Conservation (phyloP, 495 filamentous ascomycete genomes). For the Podospora pseudocomata region DNA sequence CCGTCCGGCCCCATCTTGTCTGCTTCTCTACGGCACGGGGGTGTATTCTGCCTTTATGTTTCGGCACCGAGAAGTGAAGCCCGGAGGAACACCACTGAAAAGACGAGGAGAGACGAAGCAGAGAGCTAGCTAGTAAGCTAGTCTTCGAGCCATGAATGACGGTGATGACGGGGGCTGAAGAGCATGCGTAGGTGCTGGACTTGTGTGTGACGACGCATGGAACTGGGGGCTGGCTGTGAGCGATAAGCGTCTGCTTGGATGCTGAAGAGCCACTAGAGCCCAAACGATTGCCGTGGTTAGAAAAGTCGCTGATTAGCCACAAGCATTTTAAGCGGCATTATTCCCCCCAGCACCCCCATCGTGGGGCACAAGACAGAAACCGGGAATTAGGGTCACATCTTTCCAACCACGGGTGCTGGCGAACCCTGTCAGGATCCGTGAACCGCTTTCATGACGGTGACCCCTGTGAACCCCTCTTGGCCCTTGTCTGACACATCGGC, state of each 20-base stretch:
- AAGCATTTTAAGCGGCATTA: constrained; percentile 26
- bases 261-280: background rate
- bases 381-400: constrained; percentile 38
- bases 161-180: too few species aligned
- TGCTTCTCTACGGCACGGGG: constrained; percentile 4
- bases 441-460: constrained; percentile 12
- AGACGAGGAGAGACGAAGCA: background rate
- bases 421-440: constrained; percentile 28
- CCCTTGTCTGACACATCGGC: too few species aligned
- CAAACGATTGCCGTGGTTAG: background rate
- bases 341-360: constrained; percentile 15
- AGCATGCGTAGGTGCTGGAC: too few species aligned
- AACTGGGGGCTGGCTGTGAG: too few species aligned
- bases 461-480: constrained; percentile 15
- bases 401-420: constrained; percentile 33
- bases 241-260: too few species aligned
- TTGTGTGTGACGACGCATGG: too few species aligned
- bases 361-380: constrained; percentile 31
- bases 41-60: background rate
- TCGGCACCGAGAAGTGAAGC: constrained; percentile 19
- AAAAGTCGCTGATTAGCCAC: constrained; percentile 22
- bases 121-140: too few species aligned
- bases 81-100: background rate
- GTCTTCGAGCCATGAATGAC: too few species aligned
- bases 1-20: constrained; percentile 4